These are phyloP conservation scores for Babesia bovis DNA, from an alignment of 169 alveolate species.

Conservation along the genomic window DNA sequence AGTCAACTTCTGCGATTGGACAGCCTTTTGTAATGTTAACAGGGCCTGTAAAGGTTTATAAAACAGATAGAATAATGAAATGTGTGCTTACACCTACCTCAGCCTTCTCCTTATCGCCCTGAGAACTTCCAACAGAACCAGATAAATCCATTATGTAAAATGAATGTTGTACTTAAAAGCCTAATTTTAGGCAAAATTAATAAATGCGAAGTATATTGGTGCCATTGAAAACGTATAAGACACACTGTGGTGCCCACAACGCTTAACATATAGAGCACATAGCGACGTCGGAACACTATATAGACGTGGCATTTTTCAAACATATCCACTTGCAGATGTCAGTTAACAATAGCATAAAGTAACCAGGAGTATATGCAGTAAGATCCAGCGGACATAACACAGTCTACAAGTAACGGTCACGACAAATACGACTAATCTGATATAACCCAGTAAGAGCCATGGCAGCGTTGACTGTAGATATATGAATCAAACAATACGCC, in stretches of 20 bases:
- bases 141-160: conserved; percentile 54
- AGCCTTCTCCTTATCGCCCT: conserved; percentile 67
- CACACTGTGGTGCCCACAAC: neutral
- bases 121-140: conserved; percentile 4
- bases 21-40: conserved; percentile 58
- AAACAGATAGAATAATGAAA: neutral
- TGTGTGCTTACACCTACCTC: conserved; percentile 60
- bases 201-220: no score
- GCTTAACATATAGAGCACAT: neutral
- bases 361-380: no score
- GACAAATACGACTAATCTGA: conserved; percentile 57
- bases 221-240: neutral
- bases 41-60: conserved; percentile 31
- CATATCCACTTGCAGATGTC: no score
- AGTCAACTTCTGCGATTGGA: conserved; percentile 68
- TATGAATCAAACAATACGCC: neutral
- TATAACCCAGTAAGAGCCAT: conserved; percentile 77
- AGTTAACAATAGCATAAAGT: no score
- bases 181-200: no score
- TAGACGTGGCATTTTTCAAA: no score
- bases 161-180: no score
- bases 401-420: conserved; percentile 25
- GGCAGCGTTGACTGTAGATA: conserved; percentile 65
- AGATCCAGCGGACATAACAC: no score
- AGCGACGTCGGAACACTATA: no score